A percentile compares a stretch with the other conserved stretches of the same genome.
These are phyloP conservation scores for Umbelopsis ramanniana DNA, from an alignment of 192 early-diverging fungal genomes.

Conservation along the genomic window DNA sequence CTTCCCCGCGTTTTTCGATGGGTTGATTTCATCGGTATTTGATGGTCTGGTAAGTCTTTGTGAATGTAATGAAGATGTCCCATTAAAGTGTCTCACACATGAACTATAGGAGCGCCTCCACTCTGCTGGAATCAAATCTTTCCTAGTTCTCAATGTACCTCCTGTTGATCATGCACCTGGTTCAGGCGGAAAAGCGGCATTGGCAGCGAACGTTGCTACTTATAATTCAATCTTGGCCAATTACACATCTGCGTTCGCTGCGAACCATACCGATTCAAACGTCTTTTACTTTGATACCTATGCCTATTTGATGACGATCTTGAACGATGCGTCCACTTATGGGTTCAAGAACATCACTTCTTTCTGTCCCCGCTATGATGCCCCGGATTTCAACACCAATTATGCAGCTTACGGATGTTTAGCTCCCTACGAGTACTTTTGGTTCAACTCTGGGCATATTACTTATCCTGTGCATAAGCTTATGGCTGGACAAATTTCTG, in stretches of 20 bases:
- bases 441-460: constrained; percentile 17
- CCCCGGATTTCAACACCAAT: constrained; percentile 13
- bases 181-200: not conserved
- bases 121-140: constrained; percentile 4
- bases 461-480: constrained; percentile 17
- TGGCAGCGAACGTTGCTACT: not conserved
- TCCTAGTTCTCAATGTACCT: constrained; percentile 3
- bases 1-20: constrained; percentile 4
- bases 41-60: not conserved
- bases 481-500: not conserved
- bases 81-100: not conserved
- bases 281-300: constrained; percentile 10
- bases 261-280: not conserved
- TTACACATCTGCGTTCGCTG: not conserved
- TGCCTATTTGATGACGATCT: not conserved
- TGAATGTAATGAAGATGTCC: not conserved
- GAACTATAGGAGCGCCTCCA: not conserved
- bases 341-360: constrained; percentile 6
- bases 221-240: constrained; percentile 6
- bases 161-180: constrained; percentile 8
- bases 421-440: constrained; percentile 20
- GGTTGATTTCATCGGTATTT: not conserved
- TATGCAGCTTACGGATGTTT: constrained; percentile 1
- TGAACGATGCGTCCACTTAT: not conserved
- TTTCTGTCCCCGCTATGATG: not conserved